These are phyloP conservation scores for Neofusicoccum ribis DNA, from an alignment of 2,329 filamentous ascomycete species.

Conservation along the genomic window DNA sequence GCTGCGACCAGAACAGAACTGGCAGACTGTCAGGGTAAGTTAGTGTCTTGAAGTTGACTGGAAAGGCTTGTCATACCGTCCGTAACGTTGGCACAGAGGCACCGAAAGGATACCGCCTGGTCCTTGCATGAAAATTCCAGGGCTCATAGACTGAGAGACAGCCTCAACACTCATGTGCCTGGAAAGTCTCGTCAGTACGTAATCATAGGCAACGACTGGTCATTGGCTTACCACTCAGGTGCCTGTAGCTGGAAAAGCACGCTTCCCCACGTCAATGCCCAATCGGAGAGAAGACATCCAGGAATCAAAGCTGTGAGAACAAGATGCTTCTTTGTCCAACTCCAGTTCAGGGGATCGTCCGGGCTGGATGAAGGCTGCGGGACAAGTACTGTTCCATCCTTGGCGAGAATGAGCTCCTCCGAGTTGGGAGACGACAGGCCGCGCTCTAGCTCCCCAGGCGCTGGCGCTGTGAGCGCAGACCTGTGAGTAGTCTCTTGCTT, in stretches of 20 bases:
- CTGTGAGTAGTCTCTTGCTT: neutral
- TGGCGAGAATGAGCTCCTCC: conserved; percentile 5
- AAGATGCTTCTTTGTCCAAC: conserved; percentile 28
- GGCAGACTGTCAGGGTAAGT: conserved; percentile 23
- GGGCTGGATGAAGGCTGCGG: conserved; percentile 30
- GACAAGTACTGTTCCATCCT: conserved; percentile 23
- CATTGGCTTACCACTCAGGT: conserved; percentile 11
- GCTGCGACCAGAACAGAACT: conserved; percentile 32
- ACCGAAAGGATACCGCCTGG: conserved; percentile 29
- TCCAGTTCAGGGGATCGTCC: conserved; percentile 38
- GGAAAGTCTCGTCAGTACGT: conserved; percentile 21
- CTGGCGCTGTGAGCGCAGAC: neutral
- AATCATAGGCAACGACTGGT: neutral
- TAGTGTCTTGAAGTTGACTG: neutral
- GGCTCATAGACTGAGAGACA: conserved; percentile 42
- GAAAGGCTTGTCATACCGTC: conserved; percentile 31
- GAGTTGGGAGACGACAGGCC: neutral
- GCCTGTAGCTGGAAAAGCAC: conserved; percentile 22
- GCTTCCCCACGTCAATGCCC: conserved; percentile 26
- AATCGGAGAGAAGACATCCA: conserved; percentile 26
- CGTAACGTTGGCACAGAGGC: conserved; percentile 39
- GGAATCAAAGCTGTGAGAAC: conserved; percentile 26
- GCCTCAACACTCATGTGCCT: conserved; percentile 36
- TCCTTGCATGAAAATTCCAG: conserved; percentile 24
- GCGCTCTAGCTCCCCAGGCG: neutral